phyloP scores from a whole-genome alignment of 345 rosid species.

The Atalantia buxifolia region DNA sequence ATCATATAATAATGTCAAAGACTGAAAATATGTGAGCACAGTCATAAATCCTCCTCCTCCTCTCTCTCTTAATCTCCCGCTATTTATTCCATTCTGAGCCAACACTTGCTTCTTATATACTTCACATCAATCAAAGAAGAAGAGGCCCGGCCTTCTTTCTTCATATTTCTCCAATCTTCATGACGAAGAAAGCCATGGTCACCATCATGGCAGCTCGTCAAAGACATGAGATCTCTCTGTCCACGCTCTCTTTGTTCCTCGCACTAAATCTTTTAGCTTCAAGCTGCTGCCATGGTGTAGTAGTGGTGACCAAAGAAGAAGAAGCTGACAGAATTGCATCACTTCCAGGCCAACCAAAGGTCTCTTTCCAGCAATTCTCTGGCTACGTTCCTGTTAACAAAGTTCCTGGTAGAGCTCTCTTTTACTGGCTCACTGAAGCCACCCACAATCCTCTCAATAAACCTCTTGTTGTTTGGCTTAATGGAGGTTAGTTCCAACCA shows the following conservation, averaged over 20 bases:
- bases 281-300: conserved; percentile 9
- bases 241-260: conserved; percentile 22
- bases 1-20: not conserved
- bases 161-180: not conserved
- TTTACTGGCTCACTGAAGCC: conserved; percentile 95
- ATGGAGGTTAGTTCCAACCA: conserved; percentile 57
- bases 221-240: conserved; percentile 24
- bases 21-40: not conserved
- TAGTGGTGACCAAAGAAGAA: conserved; percentile 30
- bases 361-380: conserved; percentile 83
- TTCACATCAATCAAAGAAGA: conserved; percentile 11
- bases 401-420: conserved; percentile 76
- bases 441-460: conserved; percentile 44
- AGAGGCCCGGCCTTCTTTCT: conserved; percentile 2
- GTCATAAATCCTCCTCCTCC: not conserved
- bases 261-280: not conserved
- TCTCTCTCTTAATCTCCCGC: conserved; percentile 4
- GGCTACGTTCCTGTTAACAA: conserved; percentile 80
- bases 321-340: conserved; percentile 67
- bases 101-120: not conserved
- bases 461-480: conserved; percentile 93
- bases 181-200: not conserved
- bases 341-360: conserved; percentile 94
- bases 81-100: conserved; percentile 27
- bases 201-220: conserved; percentile 30